A percentile compares a stretch with the other conserved stretches of the same genome.
These are phyloP conservation scores for Exophiala alcalophila DNA, from an alignment of 2,329 filamentous ascomycete genomes.

Conservation along the genomic window DNA sequence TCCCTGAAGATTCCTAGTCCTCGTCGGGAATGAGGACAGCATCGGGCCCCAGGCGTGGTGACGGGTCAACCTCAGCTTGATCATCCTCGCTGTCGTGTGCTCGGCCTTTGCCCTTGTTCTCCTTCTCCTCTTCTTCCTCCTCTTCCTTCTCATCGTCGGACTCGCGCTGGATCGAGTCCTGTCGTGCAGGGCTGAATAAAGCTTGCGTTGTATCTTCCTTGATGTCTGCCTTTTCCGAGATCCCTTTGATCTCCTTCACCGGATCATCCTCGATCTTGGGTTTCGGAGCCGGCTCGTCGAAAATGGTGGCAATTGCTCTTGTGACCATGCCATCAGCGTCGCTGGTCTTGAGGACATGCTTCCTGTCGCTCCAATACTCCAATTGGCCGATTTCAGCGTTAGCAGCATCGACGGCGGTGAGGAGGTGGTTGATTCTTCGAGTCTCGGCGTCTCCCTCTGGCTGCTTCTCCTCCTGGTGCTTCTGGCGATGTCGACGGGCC, in stretches of 20 bases:
- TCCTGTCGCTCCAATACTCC: constrained; percentile 79
- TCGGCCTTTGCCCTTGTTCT: constrained; percentile 21
- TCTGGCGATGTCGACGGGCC: constrained; percentile 49
- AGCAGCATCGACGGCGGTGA: constrained; percentile 69
- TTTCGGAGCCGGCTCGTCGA: constrained; percentile 15
- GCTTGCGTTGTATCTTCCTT: constrained; percentile 27
- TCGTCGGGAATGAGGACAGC: constrained; percentile 20
- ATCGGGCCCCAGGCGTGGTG: constrained; percentile 16
- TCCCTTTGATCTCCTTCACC: constrained; percentile 56
- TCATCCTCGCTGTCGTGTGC: constrained; percentile 23
- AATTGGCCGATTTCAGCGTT: constrained; percentile 76
- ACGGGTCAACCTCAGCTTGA: constrained; percentile 19
- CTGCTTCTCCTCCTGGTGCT: constrained; percentile 41
- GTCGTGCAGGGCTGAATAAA: constrained; percentile 1
- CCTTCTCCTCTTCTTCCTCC: constrained; percentile 13
- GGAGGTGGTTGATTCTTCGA: constrained; percentile 64
- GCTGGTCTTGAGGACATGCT: constrained; percentile 32
- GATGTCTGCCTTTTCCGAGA: constrained; percentile 53
- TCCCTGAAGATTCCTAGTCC: constrained; percentile 17
- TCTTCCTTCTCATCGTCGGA: constrained; percentile 12
- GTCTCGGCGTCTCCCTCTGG: constrained; percentile 45
- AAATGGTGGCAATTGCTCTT: constrained; percentile 24
- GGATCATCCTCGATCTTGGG: constrained; percentile 22
- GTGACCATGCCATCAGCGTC: constrained; percentile 22
- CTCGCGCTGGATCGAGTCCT: neutral